Evolutionary conservation across 331 rosid species (phyloP).

Genomic region (Quercus tomentella): DNA sequence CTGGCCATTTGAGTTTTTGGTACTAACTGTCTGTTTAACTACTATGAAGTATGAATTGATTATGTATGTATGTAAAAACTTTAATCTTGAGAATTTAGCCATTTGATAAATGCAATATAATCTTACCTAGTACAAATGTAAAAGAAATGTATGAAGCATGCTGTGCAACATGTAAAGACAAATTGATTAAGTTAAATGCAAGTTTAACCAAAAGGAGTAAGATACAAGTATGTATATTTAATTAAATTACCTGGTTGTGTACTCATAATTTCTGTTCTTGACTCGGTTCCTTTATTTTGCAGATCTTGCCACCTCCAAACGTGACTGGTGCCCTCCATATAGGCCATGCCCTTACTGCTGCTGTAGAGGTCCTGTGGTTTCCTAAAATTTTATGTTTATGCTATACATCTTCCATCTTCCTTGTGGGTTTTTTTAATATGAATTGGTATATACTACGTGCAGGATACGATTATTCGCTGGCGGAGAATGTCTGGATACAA

Average conservation of each 20-base stretch:
- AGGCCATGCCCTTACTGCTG: constrained; percentile 96
- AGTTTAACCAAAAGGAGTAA: too few species aligned
- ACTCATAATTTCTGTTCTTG: neutral
- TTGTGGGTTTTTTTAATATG: neutral
- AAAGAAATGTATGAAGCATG: neutral
- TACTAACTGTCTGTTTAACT: neutral
- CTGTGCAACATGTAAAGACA: neutral
- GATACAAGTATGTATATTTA: too few species aligned
- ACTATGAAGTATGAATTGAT: neutral
- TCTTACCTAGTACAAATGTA: neutral
- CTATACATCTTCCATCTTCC: constrained; percentile 4
- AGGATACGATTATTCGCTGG: constrained; percentile 95
- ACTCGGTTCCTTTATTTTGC: constrained; percentile 12
- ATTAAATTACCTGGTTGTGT: too few species aligned
- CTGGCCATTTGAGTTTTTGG: neutral
- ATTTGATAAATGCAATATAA: neutral
- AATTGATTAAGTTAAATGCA: neutral
- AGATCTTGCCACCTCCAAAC: constrained; percentile 95
- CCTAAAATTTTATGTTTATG: constrained; percentile 9
- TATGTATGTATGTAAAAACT: neutral
- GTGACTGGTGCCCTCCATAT: constrained; percentile 97
- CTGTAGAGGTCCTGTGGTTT: constrained; percentile 62
- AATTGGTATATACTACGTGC: constrained; percentile 20
- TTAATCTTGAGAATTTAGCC: neutral
- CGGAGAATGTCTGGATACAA: constrained; percentile 91